Conservation (phyloP, 108 stramenopile genomes). For the Cyclotella atomus region DNA sequence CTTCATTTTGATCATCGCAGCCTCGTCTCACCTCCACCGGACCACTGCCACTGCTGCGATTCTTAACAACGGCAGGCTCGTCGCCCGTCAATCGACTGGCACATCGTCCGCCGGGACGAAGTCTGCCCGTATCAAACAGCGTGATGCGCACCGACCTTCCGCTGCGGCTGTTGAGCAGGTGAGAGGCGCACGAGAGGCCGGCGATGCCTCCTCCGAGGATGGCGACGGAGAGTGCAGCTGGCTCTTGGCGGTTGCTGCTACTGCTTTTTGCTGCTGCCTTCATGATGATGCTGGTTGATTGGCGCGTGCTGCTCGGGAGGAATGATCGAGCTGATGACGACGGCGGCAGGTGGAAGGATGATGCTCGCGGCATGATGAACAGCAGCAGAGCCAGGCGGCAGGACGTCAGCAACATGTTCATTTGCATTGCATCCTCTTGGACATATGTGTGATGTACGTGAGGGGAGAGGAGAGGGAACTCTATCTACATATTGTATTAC, state of each 20-base stretch:
- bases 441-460: no score
- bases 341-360: no score
- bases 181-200: constrained; percentile 73
- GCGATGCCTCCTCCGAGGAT: constrained; percentile 86
- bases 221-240: constrained; percentile 47
- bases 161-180: constrained; percentile 15
- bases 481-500: no score
- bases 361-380: no score
- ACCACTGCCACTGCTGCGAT: constrained; percentile 1
- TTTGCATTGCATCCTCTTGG: no score
- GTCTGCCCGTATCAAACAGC: constrained; percentile 82
- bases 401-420: no score
- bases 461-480: no score
- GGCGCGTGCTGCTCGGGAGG: no score
- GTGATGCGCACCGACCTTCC: constrained; percentile 21
- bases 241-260: neutral
- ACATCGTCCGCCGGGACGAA: constrained; percentile 82
- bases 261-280: no score
- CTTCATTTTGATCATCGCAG: neutral
- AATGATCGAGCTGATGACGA: no score
- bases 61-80: constrained; percentile 17
- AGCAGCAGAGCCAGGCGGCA: no score
- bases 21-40: neutral
- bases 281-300: no score
- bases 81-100: constrained; percentile 64